Evolutionary conservation across 371 early-diverging fungal species (phyloP).

Genomic region (Saksenaea oblongispora): DNA sequence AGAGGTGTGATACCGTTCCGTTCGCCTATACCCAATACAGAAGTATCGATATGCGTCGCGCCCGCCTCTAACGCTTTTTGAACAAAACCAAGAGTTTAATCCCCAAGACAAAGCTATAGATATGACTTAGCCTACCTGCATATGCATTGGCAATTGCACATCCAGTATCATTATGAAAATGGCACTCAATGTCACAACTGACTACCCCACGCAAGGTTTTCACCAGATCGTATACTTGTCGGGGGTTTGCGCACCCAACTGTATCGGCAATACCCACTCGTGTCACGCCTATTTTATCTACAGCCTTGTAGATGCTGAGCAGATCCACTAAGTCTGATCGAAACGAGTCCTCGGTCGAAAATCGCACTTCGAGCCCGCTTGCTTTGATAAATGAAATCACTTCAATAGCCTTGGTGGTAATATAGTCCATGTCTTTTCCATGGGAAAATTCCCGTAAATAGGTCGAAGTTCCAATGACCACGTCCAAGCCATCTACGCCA

Average conservation of each 20-base stretch:
- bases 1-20: constrained; percentile 97
- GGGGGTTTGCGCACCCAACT: constrained; percentile 96
- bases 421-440: constrained; percentile 97
- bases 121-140: constrained; percentile 54
- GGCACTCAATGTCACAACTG: constrained; percentile 96
- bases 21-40: constrained; percentile 96
- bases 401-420: constrained; percentile 90
- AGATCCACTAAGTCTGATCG: constrained; percentile 94
- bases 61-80: constrained; percentile 87
- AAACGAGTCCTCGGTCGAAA: constrained; percentile 97
- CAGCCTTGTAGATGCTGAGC: constrained; percentile 89
- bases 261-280: constrained; percentile 98
- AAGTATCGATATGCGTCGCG: constrained; percentile 97
- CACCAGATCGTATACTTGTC: constrained; percentile 96
- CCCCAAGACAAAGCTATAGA: constrained; percentile 1
- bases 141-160: constrained; percentile 98
- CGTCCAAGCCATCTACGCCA: constrained; percentile 94
- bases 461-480: constrained; percentile 95
- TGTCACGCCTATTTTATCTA: constrained; percentile 95
- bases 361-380: constrained; percentile 94
- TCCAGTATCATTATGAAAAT: constrained; percentile 99
- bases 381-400: constrained; percentile 93
- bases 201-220: constrained; percentile 92
- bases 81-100: neutral
- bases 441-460: constrained; percentile 95